Percentiles rank a stretch among this genome's conserved stretches.
Conservation (phyloP, 1,284 basidiomycete species). For the Mycena citricolor region DNA sequence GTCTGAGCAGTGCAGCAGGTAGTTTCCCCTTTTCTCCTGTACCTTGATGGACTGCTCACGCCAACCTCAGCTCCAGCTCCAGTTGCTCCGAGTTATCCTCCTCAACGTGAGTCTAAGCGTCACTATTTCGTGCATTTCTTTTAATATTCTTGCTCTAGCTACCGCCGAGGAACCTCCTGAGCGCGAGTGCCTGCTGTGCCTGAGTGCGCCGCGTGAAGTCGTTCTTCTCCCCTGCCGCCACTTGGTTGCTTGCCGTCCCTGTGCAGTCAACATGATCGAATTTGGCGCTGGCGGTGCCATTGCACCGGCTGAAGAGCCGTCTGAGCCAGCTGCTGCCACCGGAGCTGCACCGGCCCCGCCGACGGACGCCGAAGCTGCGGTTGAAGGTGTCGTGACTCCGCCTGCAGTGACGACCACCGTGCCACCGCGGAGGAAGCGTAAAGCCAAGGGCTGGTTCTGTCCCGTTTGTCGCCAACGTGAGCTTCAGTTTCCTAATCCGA, state of each 20-base stretch:
- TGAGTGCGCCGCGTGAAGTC: slow-evolving; percentile 84
- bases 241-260: slow-evolving; percentile 89
- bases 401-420: slow-evolving; percentile 26
- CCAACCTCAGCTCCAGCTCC: slow-evolving; percentile 41
- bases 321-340: too few species aligned
- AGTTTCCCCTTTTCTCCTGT: too few species aligned
- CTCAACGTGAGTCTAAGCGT: slow-evolving; percentile 26
- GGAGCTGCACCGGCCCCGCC: slow-evolving; percentile 1
- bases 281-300: slow-evolving; percentile 89
- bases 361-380: slow-evolving; percentile 17
- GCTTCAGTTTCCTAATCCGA: slow-evolving; percentile 26
- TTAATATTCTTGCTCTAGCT: slow-evolving; percentile 18
- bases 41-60: slow-evolving; percentile 30
- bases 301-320: slow-evolving; percentile 54
- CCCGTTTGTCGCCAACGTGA: slow-evolving; percentile 87
- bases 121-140: slow-evolving; percentile 20
- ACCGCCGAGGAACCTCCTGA: slow-evolving; percentile 69
- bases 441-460: slow-evolving; percentile 94
- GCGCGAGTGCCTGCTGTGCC: slow-evolving; percentile 86
- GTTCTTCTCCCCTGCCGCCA: slow-evolving; percentile 88
- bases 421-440: slow-evolving; percentile 71
- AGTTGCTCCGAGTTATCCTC: slow-evolving; percentile 38
- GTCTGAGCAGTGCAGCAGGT: slow-evolving; percentile 62
- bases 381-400: slow-evolving; percentile 25
- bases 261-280: slow-evolving; percentile 92